A percentile compares a stretch with the other conserved stretches of the same genome.
These are phyloP conservation scores for Xylariaceae sp. DNA, from an alignment of 2,329 filamentous ascomycete genomes.

Conservation along the genomic window DNA sequence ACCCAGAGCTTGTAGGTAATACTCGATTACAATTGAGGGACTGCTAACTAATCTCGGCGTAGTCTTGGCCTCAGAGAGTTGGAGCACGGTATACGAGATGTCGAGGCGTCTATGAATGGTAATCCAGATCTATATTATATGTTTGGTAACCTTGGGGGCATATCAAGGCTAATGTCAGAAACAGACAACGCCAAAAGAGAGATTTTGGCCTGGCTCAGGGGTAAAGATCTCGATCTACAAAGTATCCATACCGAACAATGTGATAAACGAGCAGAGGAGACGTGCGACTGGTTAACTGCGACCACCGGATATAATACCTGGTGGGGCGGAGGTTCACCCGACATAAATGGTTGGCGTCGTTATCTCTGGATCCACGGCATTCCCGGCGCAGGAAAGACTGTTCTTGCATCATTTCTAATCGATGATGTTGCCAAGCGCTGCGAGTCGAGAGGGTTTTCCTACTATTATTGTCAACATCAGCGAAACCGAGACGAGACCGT, in stretches of 20 bases:
- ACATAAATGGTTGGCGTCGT: constrained; percentile 8
- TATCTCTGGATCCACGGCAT: constrained; percentile 22
- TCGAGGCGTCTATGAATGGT: constrained; percentile 19
- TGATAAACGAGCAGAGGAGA: constrained; percentile 23
- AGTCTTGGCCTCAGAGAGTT: constrained; percentile 14
- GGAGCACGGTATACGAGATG: constrained; percentile 5
- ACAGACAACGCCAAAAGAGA: constrained; percentile 17
- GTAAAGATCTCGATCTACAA: constrained; percentile 15
- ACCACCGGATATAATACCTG: constrained; percentile 16
- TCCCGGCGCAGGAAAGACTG: constrained; percentile 35
- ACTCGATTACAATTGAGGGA: background rate
- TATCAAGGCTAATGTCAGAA: constrained; percentile 3
- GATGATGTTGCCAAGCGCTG: constrained; percentile 23
- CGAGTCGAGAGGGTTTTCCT: constrained; percentile 23
- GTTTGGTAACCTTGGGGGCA: background rate
- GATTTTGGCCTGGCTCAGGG: constrained; percentile 16
- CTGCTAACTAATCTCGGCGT: background rate
- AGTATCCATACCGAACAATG: constrained; percentile 20
- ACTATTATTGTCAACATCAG: constrained; percentile 38
- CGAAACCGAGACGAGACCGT: constrained; percentile 33
- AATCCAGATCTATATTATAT: background rate
- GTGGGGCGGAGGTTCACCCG: constrained; percentile 12
- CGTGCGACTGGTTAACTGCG: constrained; percentile 19
- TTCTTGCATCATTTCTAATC: constrained; percentile 35
- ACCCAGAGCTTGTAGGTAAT: constrained; percentile 11